Conservation (phyloP, 441 rosid species). For the Gossypium aridum region DNA sequence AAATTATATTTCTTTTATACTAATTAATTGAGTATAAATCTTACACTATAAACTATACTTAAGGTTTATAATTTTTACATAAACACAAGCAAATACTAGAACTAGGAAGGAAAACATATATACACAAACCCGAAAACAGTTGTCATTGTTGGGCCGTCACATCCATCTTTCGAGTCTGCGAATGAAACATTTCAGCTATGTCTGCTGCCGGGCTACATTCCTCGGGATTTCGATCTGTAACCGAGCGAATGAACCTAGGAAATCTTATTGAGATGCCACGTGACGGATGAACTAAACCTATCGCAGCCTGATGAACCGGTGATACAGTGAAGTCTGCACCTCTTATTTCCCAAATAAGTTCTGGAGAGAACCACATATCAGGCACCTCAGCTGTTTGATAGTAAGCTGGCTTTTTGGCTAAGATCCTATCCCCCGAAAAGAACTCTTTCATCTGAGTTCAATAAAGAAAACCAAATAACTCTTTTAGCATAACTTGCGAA, state of each 20-base stretch:
- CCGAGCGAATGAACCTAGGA: constrained; percentile 51
- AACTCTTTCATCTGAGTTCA: constrained; percentile 67
- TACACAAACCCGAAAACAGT: not conserved
- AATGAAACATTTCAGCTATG: constrained; percentile 62
- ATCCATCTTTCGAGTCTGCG: constrained; percentile 71
- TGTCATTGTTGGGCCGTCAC: constrained; percentile 18
- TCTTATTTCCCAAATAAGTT: constrained; percentile 74
- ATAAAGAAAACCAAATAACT: not conserved
- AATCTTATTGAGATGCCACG: constrained; percentile 87
- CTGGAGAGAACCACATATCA: constrained; percentile 73
- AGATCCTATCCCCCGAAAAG: constrained; percentile 57
- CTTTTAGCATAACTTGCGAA: not conserved
- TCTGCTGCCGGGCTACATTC: constrained; percentile 73
- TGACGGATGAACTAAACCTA: constrained; percentile 69
- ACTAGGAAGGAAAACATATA: not conserved
- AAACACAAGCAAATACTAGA: not conserved
- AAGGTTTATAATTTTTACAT: too few species aligned
- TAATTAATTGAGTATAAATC: not conserved
- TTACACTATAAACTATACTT: too few species aligned
- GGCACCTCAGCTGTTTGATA: constrained; percentile 72
- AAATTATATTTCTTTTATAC: too few species aligned
- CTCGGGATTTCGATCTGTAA: constrained; percentile 48
- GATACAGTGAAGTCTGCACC: constrained; percentile 84
- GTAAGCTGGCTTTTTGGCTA: constrained; percentile 61
- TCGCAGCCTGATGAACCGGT: constrained; percentile 68